Evolutionary conservation across 805 yeast genomes (phyloP).

Genomic region (Candida khao-thaluensis): DNA sequence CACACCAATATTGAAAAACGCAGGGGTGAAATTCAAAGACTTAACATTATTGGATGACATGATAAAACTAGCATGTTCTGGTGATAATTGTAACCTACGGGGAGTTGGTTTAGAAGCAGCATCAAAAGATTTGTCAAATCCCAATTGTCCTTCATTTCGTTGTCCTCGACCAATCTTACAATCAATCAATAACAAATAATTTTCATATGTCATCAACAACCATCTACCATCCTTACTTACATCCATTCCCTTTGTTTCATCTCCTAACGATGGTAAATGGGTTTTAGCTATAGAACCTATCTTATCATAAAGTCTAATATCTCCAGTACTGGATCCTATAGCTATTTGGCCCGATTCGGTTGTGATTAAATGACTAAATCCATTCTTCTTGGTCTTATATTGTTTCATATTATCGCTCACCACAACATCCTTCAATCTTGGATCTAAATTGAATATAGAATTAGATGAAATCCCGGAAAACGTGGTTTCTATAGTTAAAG

Average conservation of each 20-base stretch:
- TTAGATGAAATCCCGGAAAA: conserved; percentile 67
- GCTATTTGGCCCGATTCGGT: conserved; percentile 75
- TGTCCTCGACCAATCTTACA: conserved; percentile 57
- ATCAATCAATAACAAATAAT: conserved; percentile 70
- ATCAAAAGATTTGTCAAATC: conserved; percentile 12
- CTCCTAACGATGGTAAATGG: conserved; percentile 79
- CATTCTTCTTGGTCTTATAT: conserved; percentile 51
- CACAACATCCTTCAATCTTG: conserved; percentile 63
- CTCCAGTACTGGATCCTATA: conserved; percentile 74
- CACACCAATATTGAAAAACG: conserved; percentile 74
- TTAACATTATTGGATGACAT: conserved; percentile 45
- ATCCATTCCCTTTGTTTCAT: conserved; percentile 63
- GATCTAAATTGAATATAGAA: conserved; percentile 75
- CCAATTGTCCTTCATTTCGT: conserved; percentile 23
- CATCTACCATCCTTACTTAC: conserved; percentile 79
- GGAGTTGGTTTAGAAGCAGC: conserved; percentile 59
- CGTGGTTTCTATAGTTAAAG: conserved; percentile 69
- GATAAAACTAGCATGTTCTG: conserved; percentile 71
- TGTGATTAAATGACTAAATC: conserved; percentile 63
- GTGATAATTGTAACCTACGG: conserved; percentile 60
- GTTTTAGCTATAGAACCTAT: conserved; percentile 78
- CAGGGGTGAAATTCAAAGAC: conserved; percentile 62
- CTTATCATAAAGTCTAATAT: conserved; percentile 67
- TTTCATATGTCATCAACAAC: conserved; percentile 76
- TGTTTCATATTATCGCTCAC: conserved; percentile 46